These are phyloP conservation scores for Arabidopsis suecica DNA, from an alignment of 345 rosid genomes.

Conservation along the genomic window DNA sequence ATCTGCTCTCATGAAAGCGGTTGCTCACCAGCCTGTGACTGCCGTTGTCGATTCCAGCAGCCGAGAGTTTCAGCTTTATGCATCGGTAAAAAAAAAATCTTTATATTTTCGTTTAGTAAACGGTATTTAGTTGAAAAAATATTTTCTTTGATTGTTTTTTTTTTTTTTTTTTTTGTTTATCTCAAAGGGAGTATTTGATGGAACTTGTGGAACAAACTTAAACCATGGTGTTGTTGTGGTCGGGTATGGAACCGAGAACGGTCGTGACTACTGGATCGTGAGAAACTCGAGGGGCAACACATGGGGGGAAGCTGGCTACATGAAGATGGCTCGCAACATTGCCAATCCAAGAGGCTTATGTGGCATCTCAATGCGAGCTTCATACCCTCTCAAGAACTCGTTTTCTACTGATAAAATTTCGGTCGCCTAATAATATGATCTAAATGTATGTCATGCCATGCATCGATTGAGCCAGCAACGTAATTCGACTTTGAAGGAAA, in stretches of 20 bases:
- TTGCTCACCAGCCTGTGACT: conserved; percentile 71
- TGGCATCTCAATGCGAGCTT: conserved; percentile 84
- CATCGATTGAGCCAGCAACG: background rate
- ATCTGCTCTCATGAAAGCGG: conserved; percentile 66
- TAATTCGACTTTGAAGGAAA: background rate
- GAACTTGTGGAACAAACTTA: conserved; percentile 47
- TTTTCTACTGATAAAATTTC: conserved; percentile 9
- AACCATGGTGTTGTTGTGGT: conserved; percentile 79
- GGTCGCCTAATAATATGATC: conserved; percentile 11
- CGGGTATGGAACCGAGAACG: conserved; percentile 75
- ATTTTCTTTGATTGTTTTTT: no score
- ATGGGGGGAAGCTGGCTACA: conserved; percentile 85
- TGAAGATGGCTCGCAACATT: conserved; percentile 67
- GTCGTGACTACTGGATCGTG: conserved; percentile 82
- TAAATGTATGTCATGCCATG: background rate
- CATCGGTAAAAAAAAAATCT: conserved; percentile 51
- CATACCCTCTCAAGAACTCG: conserved; percentile 75
- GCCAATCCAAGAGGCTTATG: conserved; percentile 61
- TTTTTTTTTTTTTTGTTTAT: no score
- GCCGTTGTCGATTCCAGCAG: conserved; percentile 81
- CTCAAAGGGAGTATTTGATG: conserved; percentile 27
- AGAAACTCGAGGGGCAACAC: conserved; percentile 77
- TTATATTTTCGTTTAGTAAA: background rate
- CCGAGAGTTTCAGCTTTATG: conserved; percentile 75
- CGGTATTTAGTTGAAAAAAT: background rate